Base-by-base conservation (phyloP, 1,284 basidiomycete genomes). In the Chiua sp. region DNA sequence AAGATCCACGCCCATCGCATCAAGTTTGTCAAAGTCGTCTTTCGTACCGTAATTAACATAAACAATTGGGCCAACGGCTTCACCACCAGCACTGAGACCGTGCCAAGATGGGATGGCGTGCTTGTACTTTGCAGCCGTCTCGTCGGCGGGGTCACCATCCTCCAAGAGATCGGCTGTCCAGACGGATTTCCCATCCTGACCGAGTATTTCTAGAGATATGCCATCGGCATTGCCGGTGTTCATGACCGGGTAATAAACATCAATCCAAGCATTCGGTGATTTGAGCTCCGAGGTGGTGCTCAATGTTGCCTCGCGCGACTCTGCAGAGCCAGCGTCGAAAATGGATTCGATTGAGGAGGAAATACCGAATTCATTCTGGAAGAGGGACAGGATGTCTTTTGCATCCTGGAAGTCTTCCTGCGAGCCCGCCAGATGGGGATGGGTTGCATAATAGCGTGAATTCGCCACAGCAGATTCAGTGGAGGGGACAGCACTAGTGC, bases 1-100 rank as follows among this genome's bases (percentile, higher is more conserved):
- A 57, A 97, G 79, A 68, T 94, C 82, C 51, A 88, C 81, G 8
- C 94, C 93, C 68, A 79, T 71, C 32, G 74, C 75, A 44, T 82
- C 77, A 11, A 93, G 82, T 32, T 82, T 76, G 39, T 87, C 88
- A 67, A 90, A 94, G 72, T 96, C 93, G 68, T 87, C 83, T 74
- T 91, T 91, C 7, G 79, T 79, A 2, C 95, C 94, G 63, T 94
- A 93, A 63, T 93, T 90, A 1, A 86, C 96, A 66, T 94, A 96
- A 16, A 98, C 82, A 26, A 95, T 79, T 68, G 79, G 81, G 2
- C 92, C 94, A 47, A 80, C 74, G 22, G 80, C 89, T 56, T 87
- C 83, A 12, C 90, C 90, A 51, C 83, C 82, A 49, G 78, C 79
- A 68, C 88, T 91, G 15, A 89, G 74, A 2, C 89, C 91, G 72